phyloP scores from a whole-genome alignment of 345 rosid species.

The Limnanthes douglasii region DNA sequence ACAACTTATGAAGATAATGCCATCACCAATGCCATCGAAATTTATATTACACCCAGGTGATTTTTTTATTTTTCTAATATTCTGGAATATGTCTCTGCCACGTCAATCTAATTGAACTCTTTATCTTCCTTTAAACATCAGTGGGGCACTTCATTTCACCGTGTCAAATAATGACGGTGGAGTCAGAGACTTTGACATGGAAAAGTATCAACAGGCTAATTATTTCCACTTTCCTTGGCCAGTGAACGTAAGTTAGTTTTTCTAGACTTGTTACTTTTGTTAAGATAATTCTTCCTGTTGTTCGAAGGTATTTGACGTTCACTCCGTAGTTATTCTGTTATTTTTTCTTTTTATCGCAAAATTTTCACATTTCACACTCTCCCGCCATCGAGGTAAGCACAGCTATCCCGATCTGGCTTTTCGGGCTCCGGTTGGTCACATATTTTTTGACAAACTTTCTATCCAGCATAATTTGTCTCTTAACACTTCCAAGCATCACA shows the following conservation, averaged over 20 bases:
- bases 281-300: too few relatives aligned
- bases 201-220: conserved; percentile 46
- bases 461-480: too few relatives aligned
- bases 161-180: conserved; percentile 80
- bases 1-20: conserved; percentile 87
- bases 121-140: conserved; percentile 8
- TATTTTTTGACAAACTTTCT: too few relatives aligned
- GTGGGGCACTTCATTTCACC: conserved; percentile 61
- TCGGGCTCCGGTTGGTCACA: too few relatives aligned
- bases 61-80: conserved; percentile 4
- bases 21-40: conserved; percentile 85
- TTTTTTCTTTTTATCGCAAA: not conserved
- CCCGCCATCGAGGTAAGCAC: too few relatives aligned
- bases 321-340: too few relatives aligned
- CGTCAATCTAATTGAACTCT: conserved; percentile 1
- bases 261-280: too few relatives aligned
- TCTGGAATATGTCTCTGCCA: not conserved
- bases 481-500: too few relatives aligned
- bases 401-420: too few relatives aligned
- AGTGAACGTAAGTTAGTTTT: conserved; percentile 39
- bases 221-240: conserved; percentile 60
- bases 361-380: conserved; percentile 1
- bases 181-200: conserved; percentile 74
- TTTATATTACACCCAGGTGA: conserved; percentile 52
- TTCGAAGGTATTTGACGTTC: too few relatives aligned